phyloP scores from a whole-genome alignment of 108 stramenopile species.

The Nitzschia sp. region DNA sequence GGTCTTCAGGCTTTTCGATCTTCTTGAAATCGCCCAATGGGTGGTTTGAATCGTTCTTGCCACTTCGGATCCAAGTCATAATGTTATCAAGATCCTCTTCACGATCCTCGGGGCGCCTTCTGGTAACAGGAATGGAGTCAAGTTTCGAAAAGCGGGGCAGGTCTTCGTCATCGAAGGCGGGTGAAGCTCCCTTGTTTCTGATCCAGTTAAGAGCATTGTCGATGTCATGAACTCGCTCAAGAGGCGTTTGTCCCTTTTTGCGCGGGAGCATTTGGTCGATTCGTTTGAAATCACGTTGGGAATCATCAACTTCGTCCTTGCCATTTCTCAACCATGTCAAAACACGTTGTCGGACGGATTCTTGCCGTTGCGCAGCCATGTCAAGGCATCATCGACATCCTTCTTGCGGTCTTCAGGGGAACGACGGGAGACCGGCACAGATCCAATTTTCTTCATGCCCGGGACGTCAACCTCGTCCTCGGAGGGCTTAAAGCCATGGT shows the following conservation, averaged over 20 bases:
- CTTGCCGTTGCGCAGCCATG: slow-evolving; percentile 36
- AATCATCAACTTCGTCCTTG: slow-evolving; percentile 5
- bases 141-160: slow-evolving; percentile 10
- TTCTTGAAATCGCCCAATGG: slow-evolving; percentile 20
- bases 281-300: slow-evolving; percentile 4
- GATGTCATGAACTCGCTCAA: slow-evolving; percentile 25
- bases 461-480: slow-evolving; percentile 13
- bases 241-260: slow-evolving; percentile 17
- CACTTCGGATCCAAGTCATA: slow-evolving; percentile 30
- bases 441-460: background rate
- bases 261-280: slow-evolving; percentile 24
- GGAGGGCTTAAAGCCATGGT: background rate
- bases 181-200: slow-evolving; percentile 19
- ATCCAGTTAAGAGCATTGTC: slow-evolving; percentile 37
- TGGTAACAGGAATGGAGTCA: slow-evolving; percentile 14
- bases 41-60: slow-evolving; percentile 5
- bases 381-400: slow-evolving; percentile 26
- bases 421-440: slow-evolving; percentile 7
- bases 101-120: slow-evolving; percentile 22
- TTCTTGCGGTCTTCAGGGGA: slow-evolving; percentile 30
- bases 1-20: slow-evolving; percentile 22
- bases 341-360: background rate
- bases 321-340: slow-evolving; percentile 13
- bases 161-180: background rate
- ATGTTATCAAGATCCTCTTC: slow-evolving; percentile 17